Conservation (phyloP, 805 yeast species). For the Jamesozyma jinghongensis region DNA sequence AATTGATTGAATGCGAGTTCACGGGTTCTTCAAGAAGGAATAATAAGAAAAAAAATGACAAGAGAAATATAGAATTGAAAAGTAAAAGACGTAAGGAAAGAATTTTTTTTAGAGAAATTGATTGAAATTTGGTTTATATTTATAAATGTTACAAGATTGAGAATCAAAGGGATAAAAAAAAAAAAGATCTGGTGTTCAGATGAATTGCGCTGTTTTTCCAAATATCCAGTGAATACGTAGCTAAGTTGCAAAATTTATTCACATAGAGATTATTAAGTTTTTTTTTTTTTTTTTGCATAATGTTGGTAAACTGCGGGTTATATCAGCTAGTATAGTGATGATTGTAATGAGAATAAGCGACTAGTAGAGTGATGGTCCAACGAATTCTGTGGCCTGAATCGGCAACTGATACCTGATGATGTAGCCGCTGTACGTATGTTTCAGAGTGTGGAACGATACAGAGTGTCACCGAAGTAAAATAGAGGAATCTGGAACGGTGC, state of each 20-base stretch:
- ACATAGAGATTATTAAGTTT: too few species aligned
- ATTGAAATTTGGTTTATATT: neutral
- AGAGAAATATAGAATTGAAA: neutral
- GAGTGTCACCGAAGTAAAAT: neutral
- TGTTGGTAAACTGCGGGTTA: too few species aligned
- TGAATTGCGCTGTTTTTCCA: too few species aligned
- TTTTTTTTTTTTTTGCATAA: too few species aligned
- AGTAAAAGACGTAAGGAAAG: neutral
- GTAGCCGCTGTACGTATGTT: neutral
- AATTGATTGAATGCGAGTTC: slow-evolving; percentile 2
- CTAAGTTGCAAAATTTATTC: too few species aligned
- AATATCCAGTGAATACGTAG: neutral
- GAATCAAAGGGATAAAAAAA: neutral
- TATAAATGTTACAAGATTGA: too few species aligned
- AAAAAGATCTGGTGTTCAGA: neutral
- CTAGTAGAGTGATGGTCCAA: too few species aligned
- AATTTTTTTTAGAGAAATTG: too few species aligned
- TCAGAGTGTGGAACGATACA: neutral
- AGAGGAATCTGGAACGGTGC: neutral
- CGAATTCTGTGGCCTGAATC: too few species aligned
- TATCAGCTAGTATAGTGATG: too few species aligned
- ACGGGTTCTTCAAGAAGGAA: slow-evolving; percentile 1
- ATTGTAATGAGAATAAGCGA: too few species aligned
- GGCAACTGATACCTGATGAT: too few species aligned
- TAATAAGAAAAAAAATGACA: neutral